Base-by-base conservation (phyloP, 148 eudicot genomes). In the Dianthus caryophyllus region DNA sequence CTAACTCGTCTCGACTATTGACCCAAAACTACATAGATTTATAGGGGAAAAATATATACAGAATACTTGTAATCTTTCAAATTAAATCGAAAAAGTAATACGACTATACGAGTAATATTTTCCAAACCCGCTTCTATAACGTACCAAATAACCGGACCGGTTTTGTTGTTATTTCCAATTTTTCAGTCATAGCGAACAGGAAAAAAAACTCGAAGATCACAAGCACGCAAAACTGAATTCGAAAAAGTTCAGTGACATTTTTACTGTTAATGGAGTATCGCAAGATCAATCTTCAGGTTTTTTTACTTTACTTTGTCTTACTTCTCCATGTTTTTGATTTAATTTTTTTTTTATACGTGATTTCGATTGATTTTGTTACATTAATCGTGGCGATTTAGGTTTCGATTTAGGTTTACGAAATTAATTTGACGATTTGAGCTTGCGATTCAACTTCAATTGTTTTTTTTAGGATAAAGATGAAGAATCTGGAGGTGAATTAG, bases 281-380 rank as follows among this genome's bases (percentile, higher is more conserved):
- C 66, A 90, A 84, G 75, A 78, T 85, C 78, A 90, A 90, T 61
- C 94, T 87, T 75, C 80, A 83, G 97, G 97, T 89, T 47, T 50
- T 47, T 74, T 43, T 64, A 46, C 59, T 57, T 15, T 53, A 33
- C 38, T 33, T 33, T 7, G 7, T 33, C 38, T 33, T 33, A 7
- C 15, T 15, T 25, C 30, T 16, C 0, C 38, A 33, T 33, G 38
- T 6, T 15, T 33, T 6, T 56, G 13, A 13, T 53, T 22, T 1
- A 22, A 22, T 53, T 53, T 27, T 9, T 36, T 22, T 25, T 5
- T 18, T 60, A 29, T n/a, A 1, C 8, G 30, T 30, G 8, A 15
- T 7, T 18, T n/a, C 24, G 64, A 36, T 60, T 30, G 16, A 31
- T 15, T 59, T 16, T 9, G 0, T 48, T 9, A 14, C 14, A 36